Evolutionary conservation across 768 basidiomycete species (phyloP), one percentile per base, ranked within the genome.

Genomic region (Collybia nuda): DNA sequence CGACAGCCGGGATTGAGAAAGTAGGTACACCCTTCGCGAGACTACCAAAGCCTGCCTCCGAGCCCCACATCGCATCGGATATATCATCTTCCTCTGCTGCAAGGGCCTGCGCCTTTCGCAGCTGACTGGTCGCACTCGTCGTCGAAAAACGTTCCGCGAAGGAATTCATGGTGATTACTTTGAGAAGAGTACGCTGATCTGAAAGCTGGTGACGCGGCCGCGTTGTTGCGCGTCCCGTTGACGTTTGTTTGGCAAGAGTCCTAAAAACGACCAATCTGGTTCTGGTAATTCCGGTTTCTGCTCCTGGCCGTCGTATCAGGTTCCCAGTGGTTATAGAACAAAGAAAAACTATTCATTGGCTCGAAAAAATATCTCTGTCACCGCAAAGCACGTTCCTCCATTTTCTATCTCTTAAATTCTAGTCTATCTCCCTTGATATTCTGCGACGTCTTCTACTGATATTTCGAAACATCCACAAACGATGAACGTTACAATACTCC

Each of bases 1-100:
- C 68, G 14, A 93, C 79, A 40, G 81, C 72, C 26, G 91, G 92
- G 18, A 93, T 68, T 47, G 75, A 69, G 70, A 93, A 93, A 43
- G 75, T 75, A 5, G 88, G 90, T 42, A 84, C 74, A 51, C 89
- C 90, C 45, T 81, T 82, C 28, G 80, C 77, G 42, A 92, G 60
- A 63, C 77, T 85, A 19, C 90, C 90, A 66, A 88, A 90, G 56
- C 90, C 91, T n/a, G 82, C 90, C 57, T 80, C 65, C 36, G 91
- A 93, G 14, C 90, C 90, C 90, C 90, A 93, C 64, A 79, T 76
- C n/a, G 78, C 71, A 57, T 88, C 85, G 24, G 81, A 77, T 55
- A 79, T 74, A 38, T 82, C 80, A 17, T 82, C 83, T 37, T 90
- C 84, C 40, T 88, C 83, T 4, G 73, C 81, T 4, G 74, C 66